A percentile compares a stretch with the other conserved stretches of the same genome.
Conservation (phyloP, 768 basidiomycete species). For the Boletus rufocinnamomeus region DNA sequence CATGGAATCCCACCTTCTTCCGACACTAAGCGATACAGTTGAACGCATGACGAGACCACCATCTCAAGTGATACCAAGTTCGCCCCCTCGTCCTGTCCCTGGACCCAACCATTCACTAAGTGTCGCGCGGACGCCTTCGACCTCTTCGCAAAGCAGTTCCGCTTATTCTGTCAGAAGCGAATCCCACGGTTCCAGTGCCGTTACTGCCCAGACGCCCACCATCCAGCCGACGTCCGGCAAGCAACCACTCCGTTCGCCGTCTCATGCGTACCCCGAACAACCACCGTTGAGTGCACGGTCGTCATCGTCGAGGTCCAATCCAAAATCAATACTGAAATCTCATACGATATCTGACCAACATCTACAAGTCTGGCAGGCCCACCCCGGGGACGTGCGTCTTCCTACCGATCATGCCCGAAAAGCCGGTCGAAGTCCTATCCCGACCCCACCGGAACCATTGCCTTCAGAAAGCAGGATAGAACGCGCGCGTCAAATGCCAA, state of each 20-base stretch:
- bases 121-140: slow-evolving; percentile 22
- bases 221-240: slow-evolving; percentile 5
- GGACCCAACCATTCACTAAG: slow-evolving; percentile 4
- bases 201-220: neutral
- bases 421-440: slow-evolving; percentile 7
- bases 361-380: slow-evolving; percentile 11
- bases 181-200: neutral
- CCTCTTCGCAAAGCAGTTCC: slow-evolving; percentile 22
- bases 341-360: slow-evolving; percentile 23
- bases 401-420: slow-evolving; percentile 17
- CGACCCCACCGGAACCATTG: slow-evolving; percentile 13
- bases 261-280: slow-evolving; percentile 14
- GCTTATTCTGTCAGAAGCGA: slow-evolving; percentile 14
- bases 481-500: slow-evolving; percentile 6
- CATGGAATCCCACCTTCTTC: slow-evolving; percentile 64
- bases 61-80: slow-evolving; percentile 26
- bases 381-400: slow-evolving; percentile 11
- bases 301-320: slow-evolving; percentile 31
- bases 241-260: slow-evolving; percentile 12
- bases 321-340: slow-evolving; percentile 36
- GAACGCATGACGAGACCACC: slow-evolving; percentile 70
- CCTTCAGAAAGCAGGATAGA: slow-evolving; percentile 7
- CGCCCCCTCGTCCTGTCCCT: slow-evolving; percentile 9
- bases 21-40: slow-evolving; percentile 71
- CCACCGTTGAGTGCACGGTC: slow-evolving; percentile 13